Evolutionary conservation across 2,329 filamentous ascomycete genomes (phyloP).

Genomic region (Ophiostoma quercus): DNA sequence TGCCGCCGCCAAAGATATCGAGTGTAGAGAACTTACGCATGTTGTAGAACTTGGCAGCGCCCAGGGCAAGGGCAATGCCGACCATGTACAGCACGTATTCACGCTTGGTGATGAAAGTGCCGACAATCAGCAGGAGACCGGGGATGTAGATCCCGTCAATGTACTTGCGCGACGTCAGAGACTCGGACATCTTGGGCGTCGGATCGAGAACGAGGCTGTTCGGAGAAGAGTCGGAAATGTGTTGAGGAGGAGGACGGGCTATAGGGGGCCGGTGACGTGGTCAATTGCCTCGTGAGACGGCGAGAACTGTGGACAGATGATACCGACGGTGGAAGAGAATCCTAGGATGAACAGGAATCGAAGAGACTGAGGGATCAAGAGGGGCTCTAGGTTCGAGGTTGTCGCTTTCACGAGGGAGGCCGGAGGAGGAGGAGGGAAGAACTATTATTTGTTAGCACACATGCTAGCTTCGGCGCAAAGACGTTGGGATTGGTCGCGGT

Average conservation of each 20-base stretch:
- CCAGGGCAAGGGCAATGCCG: conserved; percentile 59
- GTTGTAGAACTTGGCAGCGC: conserved; percentile 64
- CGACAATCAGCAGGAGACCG: conserved; percentile 69
- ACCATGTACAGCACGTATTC: conserved; percentile 71
- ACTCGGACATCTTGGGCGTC: conserved; percentile 35
- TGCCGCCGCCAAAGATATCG: not conserved
- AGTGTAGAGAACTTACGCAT: conserved; percentile 54
- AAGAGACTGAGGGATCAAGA: not conserved
- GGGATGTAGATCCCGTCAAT: conserved; percentile 80
- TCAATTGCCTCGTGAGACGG: conserved; percentile 5
- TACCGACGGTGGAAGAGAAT: not conserved
- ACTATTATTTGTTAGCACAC: not conserved
- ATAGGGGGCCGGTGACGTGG: not conserved
- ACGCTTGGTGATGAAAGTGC: conserved; percentile 69
- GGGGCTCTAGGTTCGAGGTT: not conserved
- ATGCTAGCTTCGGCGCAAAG: conserved; percentile 16
- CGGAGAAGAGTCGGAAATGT: conserved; percentile 5
- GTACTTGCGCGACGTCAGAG: conserved; percentile 56
- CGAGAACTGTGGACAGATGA: not conserved
- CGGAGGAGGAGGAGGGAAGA: conserved; percentile 13
- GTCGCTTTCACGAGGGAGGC: conserved; percentile 15
- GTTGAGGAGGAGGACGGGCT: not conserved
- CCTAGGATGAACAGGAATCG: conserved; percentile 10
- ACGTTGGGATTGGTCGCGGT: conserved; percentile 17
- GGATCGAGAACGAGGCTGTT: conserved; percentile 12